Evolutionary conservation across 495 filamentous ascomycete species (phyloP), one percentile per base, ranked within the genome.

Genomic region (Penicillium crystallinum): DNA sequence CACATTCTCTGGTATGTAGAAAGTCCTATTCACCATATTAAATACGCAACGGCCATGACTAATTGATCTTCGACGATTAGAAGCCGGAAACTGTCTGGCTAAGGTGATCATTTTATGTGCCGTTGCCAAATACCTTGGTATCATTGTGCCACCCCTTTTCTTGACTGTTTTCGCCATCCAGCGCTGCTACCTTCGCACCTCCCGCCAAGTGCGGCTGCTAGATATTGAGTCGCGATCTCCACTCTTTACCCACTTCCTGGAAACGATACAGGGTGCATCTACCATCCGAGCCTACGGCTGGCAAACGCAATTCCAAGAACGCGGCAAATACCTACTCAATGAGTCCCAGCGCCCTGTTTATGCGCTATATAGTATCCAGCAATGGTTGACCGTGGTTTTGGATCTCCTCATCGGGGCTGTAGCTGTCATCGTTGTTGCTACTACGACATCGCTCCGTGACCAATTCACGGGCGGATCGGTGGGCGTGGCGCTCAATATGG

Each of bases 401-500:
- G 27, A 31, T 31, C 6, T 44, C 0, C 12, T 44, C 14, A 17
- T 44, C 0, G 41, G 15, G 14, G 25, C n/a, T 0, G 2, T 55
- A 12, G 52, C 46, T 21, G 31, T 49, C 6, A 17, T 44, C 0
- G 15, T 55, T 0, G 15, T 49, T 0, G 12, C 15, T 1, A 49
- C 25, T 2, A 10, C 30, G 7, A 25, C 15, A 1, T 25, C 18
- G 1, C 10, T 40, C 11, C 22, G 11, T 0, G n/a, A 23, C 1
- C n/a, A 40, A 15, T 34, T 46, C 15, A 35, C 6, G 29, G 14
- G 34, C n/a, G 44, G 22, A 4, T n/a, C 15, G 7, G 15, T 27
- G 3, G 86, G 86, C 3, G 87, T 89, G 42, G 81, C 84, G 1
- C 58, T 90, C 33, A 69, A 68, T 63, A 36, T 86, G 84, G 52